Percentiles rank a stretch among this genome's conserved stretches.
Conservation (phyloP, 768 basidiomycete species). For the Hygrophoropsis aurantiaca region DNA sequence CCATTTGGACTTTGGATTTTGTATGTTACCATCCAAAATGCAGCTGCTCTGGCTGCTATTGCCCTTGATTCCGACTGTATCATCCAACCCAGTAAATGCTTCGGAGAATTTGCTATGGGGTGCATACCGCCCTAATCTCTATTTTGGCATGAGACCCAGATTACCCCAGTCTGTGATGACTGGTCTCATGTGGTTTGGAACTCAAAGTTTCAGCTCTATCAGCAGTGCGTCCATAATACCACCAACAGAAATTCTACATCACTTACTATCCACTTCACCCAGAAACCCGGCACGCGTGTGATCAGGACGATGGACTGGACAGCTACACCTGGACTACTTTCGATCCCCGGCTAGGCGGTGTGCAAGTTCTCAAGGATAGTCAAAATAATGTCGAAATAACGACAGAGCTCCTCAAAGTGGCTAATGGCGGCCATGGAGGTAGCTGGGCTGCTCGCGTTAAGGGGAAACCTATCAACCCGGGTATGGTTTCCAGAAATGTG, state of each 20-base stretch:
- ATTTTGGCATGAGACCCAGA: conserved; percentile 87
- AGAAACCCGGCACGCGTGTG: conserved; percentile 86
- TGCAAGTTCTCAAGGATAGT: conserved; percentile 80
- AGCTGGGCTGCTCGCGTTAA: conserved; percentile 87
- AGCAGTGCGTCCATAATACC: conserved; percentile 45
- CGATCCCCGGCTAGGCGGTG: conserved; percentile 82
- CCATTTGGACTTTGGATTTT: too few species aligned
- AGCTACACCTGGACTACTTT: conserved; percentile 87
- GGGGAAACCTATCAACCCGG: conserved; percentile 69
- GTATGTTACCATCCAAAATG: conserved; percentile 5
- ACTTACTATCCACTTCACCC: conserved; percentile 4
- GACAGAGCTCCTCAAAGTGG: conserved; percentile 84
- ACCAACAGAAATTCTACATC: conserved; percentile 1
- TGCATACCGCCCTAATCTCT: conserved; percentile 88
- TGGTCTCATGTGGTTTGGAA: conserved; percentile 93
- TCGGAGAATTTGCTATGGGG: conserved; percentile 61
- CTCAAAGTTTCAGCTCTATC: conserved; percentile 77
- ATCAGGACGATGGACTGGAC: conserved; percentile 80
- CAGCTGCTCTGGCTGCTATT: conserved; percentile 28
- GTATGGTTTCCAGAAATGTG: conserved; percentile 33
- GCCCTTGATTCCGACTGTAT: conserved; percentile 16
- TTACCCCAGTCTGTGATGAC: conserved; percentile 89
- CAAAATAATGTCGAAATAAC: conserved; percentile 83
- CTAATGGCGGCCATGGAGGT: conserved; percentile 79
- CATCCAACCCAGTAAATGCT: conserved; percentile 26